These are phyloP conservation scores for Massarina eburnea DNA, from an alignment of 2,329 filamentous ascomycete genomes.

Conservation along the genomic window DNA sequence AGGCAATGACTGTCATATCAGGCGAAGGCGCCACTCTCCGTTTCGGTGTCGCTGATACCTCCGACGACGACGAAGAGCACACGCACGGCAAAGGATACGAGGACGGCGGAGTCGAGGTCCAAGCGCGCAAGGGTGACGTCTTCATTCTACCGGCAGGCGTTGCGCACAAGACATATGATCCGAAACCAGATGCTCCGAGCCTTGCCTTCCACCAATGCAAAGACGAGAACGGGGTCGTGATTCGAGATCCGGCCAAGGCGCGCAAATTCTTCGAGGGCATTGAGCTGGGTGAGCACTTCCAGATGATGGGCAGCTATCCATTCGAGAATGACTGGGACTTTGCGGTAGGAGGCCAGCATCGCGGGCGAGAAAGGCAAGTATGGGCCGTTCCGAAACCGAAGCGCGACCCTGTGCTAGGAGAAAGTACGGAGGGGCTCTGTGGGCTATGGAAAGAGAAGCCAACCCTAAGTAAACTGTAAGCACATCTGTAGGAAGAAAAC, in stretches of 20 bases:
- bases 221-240: constrained; percentile 16
- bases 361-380: constrained; percentile 44
- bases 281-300: constrained; percentile 48
- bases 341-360: constrained; percentile 48
- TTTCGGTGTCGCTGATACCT: constrained; percentile 57
- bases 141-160: constrained; percentile 61
- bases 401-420: constrained; percentile 53
- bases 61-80: constrained; percentile 42
- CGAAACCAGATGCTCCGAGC: constrained; percentile 37
- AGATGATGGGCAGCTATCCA: constrained; percentile 62
- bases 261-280: constrained; percentile 41
- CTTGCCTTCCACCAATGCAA: constrained; percentile 52
- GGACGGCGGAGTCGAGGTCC: constrained; percentile 52
- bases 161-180: constrained; percentile 57
- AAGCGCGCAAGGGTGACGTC: constrained; percentile 57
- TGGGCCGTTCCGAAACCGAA: constrained; percentile 52
- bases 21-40: constrained; percentile 55
- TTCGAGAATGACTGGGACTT: constrained; percentile 55
- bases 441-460: constrained; percentile 36
- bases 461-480: constrained; percentile 1
- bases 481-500: not conserved
- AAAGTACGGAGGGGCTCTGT: constrained; percentile 38
- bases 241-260: constrained; percentile 33
- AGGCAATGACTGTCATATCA: constrained; percentile 60
- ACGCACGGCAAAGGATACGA: constrained; percentile 48